Percentiles rank a stretch among this genome's conserved stretches.
Conservation (phyloP, 2,329 filamentous ascomycete genomes). For the Penicillium rolfsii region DNA sequence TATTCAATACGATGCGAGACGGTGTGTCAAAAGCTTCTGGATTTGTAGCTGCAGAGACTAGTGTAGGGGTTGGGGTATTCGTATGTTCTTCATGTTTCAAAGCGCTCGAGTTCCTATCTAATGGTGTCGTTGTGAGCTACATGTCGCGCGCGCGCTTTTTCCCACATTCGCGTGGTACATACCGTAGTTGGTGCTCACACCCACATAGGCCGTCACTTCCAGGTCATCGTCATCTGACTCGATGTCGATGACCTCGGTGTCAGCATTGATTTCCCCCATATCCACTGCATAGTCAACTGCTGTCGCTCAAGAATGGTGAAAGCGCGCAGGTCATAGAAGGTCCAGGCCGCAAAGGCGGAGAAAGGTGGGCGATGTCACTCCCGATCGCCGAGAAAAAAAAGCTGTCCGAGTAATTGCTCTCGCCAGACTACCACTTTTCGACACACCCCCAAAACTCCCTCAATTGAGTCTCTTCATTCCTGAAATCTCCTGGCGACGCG, state of each 20-base stretch:
- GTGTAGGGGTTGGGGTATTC: neutral
- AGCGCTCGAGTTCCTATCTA: conserved; percentile 7
- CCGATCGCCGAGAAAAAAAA: conserved; percentile 25
- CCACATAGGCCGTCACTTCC: conserved; percentile 42
- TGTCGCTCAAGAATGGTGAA: conserved; percentile 5
- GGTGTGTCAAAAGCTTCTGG: conserved; percentile 1
- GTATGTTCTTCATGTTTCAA: conserved; percentile 2
- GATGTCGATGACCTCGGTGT: conserved; percentile 33
- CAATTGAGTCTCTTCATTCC: conserved; percentile 4
- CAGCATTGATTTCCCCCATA: conserved; percentile 16
- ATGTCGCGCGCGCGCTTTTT: conserved; percentile 18
- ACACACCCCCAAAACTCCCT: neutral
- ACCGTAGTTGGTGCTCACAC: conserved; percentile 14
- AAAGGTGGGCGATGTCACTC: conserved; percentile 35
- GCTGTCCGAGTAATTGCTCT: conserved; percentile 10
- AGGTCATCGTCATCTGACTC: conserved; percentile 49
- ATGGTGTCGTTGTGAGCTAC: conserved; percentile 24
- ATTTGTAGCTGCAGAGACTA: neutral
- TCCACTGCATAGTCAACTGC: conserved; percentile 18
- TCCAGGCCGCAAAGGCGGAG: conserved; percentile 24
- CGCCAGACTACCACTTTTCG: conserved; percentile 5
- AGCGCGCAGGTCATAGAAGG: conserved; percentile 11
- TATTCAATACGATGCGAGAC: conserved; percentile 20
- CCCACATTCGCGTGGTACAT: conserved; percentile 12
- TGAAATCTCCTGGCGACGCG: neutral